Base-by-base conservation (phyloP, 176 grass and related monocot genomes). In the Cymbopogon citratus region DNA sequence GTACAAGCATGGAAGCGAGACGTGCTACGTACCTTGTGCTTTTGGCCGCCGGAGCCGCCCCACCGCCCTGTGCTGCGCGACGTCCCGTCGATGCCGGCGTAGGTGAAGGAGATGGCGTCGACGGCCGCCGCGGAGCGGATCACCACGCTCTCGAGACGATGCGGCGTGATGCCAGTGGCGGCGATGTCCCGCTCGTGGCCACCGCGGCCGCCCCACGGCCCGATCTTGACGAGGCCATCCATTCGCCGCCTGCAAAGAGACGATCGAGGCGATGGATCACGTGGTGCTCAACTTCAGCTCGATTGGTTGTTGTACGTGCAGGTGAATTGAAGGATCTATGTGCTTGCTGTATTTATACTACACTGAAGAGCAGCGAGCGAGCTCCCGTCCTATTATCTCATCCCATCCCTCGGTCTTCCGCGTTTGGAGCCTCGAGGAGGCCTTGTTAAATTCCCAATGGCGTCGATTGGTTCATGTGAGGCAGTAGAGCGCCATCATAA, bases 191-290 rank as follows among this genome's bases (percentile, higher is more conserved):
- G 28, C 12, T 13, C 1, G 25, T 67, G 27, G 77, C 77, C 77
- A 8, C 43, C 77, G 63, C 6, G 1, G 63, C 77, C 63, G 28
- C 77, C 77, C 62, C 76, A 66, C 28, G 62, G 62, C 18, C 77
- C 77, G 6, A 79, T 67, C 77, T 67, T 79, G 19, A 67, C 63
- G 41, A 79, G 43, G 11, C 77, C 63, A 16, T 65, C 76, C 77
- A 67, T 78, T 36, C 5, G 16, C 1, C 5, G 16, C 6, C 48
- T 52, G 48, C 48, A 49, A 5, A 18, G 48, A 51, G 48, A 52
- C 5, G 15, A 13, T 2, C 12, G 44, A 52, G 46, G 15, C 0
- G 46, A 46, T 5, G 0, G 44, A 51, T 51, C 5, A 45, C 12
- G 45, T 6, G 48, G 48, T 52, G 16, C 18, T 51, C 48, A 19